A percentile compares a stretch with the other conserved stretches of the same genome.
phyloP scores from a whole-genome alignment of 2,329 filamentous ascomycete species.

The Fulvia fulva region DNA sequence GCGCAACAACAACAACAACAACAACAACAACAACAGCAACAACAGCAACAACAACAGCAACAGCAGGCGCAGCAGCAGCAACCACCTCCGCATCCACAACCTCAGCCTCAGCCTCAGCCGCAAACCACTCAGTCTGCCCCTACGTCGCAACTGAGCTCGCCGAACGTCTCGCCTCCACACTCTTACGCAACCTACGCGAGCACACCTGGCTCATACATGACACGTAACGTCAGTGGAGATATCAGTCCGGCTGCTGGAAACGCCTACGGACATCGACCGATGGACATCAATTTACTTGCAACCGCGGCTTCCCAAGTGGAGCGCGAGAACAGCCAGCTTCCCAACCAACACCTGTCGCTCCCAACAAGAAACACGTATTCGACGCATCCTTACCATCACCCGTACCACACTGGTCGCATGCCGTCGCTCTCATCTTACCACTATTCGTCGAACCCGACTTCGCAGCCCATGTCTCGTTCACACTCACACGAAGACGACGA shows the following conservation, averaged over 20 bases:
- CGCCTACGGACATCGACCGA: slow-evolving; percentile 41
- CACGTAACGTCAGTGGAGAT: slow-evolving; percentile 50
- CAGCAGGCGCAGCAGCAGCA: slow-evolving; percentile 4
- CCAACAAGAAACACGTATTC: slow-evolving; percentile 28
- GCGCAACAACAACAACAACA: slow-evolving; percentile 11
- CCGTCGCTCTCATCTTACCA: slow-evolving; percentile 75
- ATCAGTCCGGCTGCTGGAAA: slow-evolving; percentile 44
- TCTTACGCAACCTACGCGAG: slow-evolving; percentile 65
- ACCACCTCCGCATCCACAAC: slow-evolving; percentile 1
- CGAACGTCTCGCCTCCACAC: slow-evolving; percentile 92
- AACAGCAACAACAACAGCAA: slow-evolving; percentile 5
- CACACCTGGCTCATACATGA: slow-evolving; percentile 55
- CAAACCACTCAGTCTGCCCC: slow-evolving; percentile 84
- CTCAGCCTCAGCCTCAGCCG: slow-evolving; percentile 51
- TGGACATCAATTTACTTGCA: slow-evolving; percentile 67
- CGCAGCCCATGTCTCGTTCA: slow-evolving; percentile 83
- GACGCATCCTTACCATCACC: slow-evolving; percentile 44
- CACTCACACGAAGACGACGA: slow-evolving; percentile 80
- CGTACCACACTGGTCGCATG: slow-evolving; percentile 58
- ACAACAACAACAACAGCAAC: slow-evolving; percentile 7
- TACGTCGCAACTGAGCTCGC: slow-evolving; percentile 80
- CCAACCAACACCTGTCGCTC: slow-evolving; percentile 37
- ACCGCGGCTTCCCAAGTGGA: slow-evolving; percentile 65
- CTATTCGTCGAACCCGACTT: slow-evolving; percentile 46
- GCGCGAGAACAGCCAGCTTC: slow-evolving; percentile 53